Base-by-base conservation (phyloP, 2,329 filamentous ascomycete species). In the Aureobasidium sp. region DNA sequence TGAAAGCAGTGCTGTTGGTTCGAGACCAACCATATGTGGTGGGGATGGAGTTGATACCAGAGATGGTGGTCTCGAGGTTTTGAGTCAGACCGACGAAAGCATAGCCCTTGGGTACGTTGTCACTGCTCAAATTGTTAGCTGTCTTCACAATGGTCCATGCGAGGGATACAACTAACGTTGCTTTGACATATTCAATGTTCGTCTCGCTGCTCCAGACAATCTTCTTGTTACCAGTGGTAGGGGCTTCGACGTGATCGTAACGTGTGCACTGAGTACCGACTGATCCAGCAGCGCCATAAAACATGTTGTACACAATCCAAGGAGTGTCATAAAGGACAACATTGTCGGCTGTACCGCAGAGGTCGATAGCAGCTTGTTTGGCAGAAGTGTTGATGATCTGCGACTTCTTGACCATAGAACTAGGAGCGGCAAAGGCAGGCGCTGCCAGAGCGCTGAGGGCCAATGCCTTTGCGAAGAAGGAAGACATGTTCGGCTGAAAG, bases 261-360 rank as follows among this genome's bases (percentile, higher is more conserved):
- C 70, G 70, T 0, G 76, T 77, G 68, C 76, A 78, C 42, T 72
- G 72, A 17, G 70, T 73, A 8, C 76, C 76, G 8, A 69, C 69
- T 42, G 76, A 76, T 52, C 70, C 64, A 33, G 71, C 67, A 54
- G 74, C 71, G 65, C 75, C 76, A 69, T 78, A 78, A 61, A 76
- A 74, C 75, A 78, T 78, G 65, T 75, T 77, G 66, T 71, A 77
- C 17, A 78, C 75, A 45, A 78, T 77, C 75, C 75, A 78, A 9
- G 74, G 75, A 0, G 75, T 76, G 54, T 71, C 70, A 12, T 69
- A 67, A 29, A 78, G 68, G 56, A 77, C 67, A 7, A 69, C 57
- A 53, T 68, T 72, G 24, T 68, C 69, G 29, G 59, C 47, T 24
- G 49, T 42, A 15, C 62, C 59, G 31, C 62, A 62, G 45, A 62